These are phyloP conservation scores for Pyrenula aspistea DNA, from an alignment of 495 filamentous ascomycete species.

Conservation along the genomic window DNA sequence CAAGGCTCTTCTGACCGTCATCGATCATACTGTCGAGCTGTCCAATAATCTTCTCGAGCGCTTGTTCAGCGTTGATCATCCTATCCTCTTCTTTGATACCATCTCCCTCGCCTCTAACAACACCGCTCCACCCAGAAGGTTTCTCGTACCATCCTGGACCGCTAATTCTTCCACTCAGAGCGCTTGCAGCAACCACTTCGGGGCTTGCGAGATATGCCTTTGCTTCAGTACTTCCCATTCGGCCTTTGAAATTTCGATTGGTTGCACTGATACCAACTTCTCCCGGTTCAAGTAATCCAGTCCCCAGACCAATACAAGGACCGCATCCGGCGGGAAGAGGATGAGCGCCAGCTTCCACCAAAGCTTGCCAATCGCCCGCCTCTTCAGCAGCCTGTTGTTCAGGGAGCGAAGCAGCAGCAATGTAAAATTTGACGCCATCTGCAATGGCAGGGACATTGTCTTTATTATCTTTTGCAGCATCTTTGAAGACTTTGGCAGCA, in stretches of 20 bases:
- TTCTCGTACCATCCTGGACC: constrained; percentile 73
- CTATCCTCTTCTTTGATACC: constrained; percentile 49
- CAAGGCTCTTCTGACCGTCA: constrained; percentile 23
- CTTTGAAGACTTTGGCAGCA: constrained; percentile 78
- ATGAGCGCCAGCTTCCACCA: constrained; percentile 70
- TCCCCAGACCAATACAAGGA: constrained; percentile 80
- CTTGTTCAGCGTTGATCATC: constrained; percentile 50
- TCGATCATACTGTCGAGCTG: constrained; percentile 54
- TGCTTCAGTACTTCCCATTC: constrained; percentile 75
- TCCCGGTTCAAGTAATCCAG: constrained; percentile 69
- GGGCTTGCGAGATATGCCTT: constrained; percentile 84
- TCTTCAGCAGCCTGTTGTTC: constrained; percentile 75
- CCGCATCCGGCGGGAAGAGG: constrained; percentile 72
- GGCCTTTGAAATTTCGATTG: constrained; percentile 89
- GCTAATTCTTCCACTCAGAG: constrained; percentile 61
- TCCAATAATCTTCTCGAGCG: constrained; percentile 54
- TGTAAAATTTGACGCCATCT: constrained; percentile 73
- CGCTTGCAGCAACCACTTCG: constrained; percentile 85
- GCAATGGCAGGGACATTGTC: constrained; percentile 59
- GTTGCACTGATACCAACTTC: constrained; percentile 83
- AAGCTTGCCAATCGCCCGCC: constrained; percentile 74
- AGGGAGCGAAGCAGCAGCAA: constrained; percentile 71
- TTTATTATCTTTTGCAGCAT: constrained; percentile 46
- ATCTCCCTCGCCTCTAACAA: constrained; percentile 59
- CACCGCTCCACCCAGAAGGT: constrained; percentile 51